phyloP scores from a whole-genome alignment of 331 rosid genomes.

The Dryas integrifolia region DNA sequence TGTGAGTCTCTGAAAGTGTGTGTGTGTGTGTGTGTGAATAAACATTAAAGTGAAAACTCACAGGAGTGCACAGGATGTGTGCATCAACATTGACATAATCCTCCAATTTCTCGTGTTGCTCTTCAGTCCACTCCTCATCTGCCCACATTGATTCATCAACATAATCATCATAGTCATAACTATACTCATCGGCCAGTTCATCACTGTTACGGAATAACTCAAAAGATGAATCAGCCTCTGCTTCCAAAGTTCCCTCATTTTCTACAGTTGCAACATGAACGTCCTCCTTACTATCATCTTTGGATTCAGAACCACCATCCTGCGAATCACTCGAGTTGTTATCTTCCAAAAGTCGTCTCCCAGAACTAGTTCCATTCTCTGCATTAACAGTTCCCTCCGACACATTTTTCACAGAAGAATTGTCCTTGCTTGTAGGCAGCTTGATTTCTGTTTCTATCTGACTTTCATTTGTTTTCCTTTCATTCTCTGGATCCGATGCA shows the following conservation, averaged over 20 bases:
- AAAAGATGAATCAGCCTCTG: conserved; percentile 84
- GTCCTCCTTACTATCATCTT: conserved; percentile 40
- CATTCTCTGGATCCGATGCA: conserved; percentile 26
- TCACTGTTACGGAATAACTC: conserved; percentile 77
- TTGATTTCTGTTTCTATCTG: conserved; percentile 45
- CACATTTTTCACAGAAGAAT: conserved; percentile 45
- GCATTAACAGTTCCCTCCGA: conserved; percentile 40
- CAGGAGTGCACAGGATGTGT: conserved; percentile 89
- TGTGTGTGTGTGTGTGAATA: background rate
- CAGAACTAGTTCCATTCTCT: conserved; percentile 45
- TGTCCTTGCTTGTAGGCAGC: conserved; percentile 39
- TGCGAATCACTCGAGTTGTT: conserved; percentile 46
- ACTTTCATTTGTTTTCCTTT: conserved; percentile 32
- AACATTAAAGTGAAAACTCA: conserved; percentile 41
- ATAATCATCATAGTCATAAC: conserved; percentile 88
- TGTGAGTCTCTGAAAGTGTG: no score
- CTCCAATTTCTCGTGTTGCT: conserved; percentile 65
- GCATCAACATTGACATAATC: conserved; percentile 80
- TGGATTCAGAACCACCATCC: conserved; percentile 52
- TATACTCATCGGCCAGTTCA: conserved; percentile 85
- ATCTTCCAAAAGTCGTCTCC: conserved; percentile 82
- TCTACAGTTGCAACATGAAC: conserved; percentile 66
- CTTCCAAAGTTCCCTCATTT: conserved; percentile 71
- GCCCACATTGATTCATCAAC: conserved; percentile 93
- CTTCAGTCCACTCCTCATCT: conserved; percentile 88